These are phyloP conservation scores for Cruciata laevipes DNA, from an alignment of 257 asterid species.

Conservation along the genomic window DNA sequence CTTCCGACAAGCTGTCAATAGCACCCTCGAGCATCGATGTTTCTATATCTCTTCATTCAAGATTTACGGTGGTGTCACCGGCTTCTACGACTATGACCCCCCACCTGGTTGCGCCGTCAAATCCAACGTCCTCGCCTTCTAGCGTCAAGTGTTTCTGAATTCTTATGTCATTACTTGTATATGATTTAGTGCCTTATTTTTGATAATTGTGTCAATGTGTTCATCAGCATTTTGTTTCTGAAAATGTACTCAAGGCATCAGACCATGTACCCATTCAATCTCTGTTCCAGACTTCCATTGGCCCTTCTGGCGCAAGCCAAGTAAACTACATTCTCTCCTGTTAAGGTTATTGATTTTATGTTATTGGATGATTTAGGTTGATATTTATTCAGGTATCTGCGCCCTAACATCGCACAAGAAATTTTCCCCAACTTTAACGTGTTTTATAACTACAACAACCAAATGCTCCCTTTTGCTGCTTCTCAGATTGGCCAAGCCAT, in stretches of 20 bases:
- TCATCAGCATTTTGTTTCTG: slow-evolving; percentile 71
- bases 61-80: slow-evolving; percentile 85
- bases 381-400: slow-evolving; percentile 50
- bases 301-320: slow-evolving; percentile 64
- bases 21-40: slow-evolving; percentile 71
- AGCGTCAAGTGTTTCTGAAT: slow-evolving; percentile 65
- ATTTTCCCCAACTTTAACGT: slow-evolving; percentile 75
- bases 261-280: slow-evolving; percentile 84
- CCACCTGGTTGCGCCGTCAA: slow-evolving; percentile 89
- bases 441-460: slow-evolving; percentile 54
- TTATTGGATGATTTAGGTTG: not conserved
- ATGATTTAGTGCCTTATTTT: no score
- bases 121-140: slow-evolving; percentile 73
- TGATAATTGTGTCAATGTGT: slow-evolving; percentile 1
- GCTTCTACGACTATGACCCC: slow-evolving; percentile 75
- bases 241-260: slow-evolving; percentile 69
- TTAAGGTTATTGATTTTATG: not conserved
- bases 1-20: slow-evolving; percentile 49
- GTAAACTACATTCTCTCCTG: slow-evolving; percentile 14
- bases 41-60: slow-evolving; percentile 76
- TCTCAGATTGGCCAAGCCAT: slow-evolving; percentile 83
- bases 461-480: slow-evolving; percentile 74
- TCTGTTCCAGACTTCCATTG: slow-evolving; percentile 73
- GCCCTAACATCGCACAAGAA: slow-evolving; percentile 85
- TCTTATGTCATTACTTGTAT: no score